Base-by-base conservation (phyloP, 306 rosid genomes). In the Purshia tridentata region DNA sequence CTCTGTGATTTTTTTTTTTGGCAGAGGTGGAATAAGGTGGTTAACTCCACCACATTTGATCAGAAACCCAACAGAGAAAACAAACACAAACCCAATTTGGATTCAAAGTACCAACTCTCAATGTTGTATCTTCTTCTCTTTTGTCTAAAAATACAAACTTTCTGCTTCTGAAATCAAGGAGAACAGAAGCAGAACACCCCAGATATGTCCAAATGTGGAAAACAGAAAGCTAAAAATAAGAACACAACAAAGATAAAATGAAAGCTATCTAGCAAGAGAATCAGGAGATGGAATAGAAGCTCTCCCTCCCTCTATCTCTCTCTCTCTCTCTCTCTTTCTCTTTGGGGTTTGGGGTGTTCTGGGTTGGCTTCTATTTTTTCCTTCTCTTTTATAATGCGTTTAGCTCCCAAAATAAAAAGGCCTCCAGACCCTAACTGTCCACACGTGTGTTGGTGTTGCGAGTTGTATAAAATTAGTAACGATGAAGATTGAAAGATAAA, bases 111-210 rank as follows among this genome's bases (percentile, higher is more conserved):
- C 35, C 35, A 29, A 29, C 35, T 10, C 12, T 57, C 29, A 40
- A 23, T 23, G 35, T 52, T 49, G 10, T 57, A 10, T 65, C 4
- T 6, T 15, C 10, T 4, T 12, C 19, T 45, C 2, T 65, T 14
- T 19, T 2, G 14, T 16, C 6, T 0, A 41, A 65, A 57, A 46
- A 57, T 57, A 16, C n/a, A 71, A 42, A 46, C 4, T 76, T 50
- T 76, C 82, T 74, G 84, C 77, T 79, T 81, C 82, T 61, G 67
- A 47, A 55, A 78, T 59, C 76, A 82, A 65, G 51, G 65, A 67
- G 81, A 55, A 62, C 80, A 75, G 86, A 85, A 70, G 84, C 84
- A 80, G 75, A 73, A 61, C 51, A 69, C 39, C 51, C 39, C 68
- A 39, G 45, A 46, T 72, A 76, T 13, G 40, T 12, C 67, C 61